phyloP scores from a whole-genome alignment of 768 basidiomycete species.

The Boletus rubescentipes region DNA sequence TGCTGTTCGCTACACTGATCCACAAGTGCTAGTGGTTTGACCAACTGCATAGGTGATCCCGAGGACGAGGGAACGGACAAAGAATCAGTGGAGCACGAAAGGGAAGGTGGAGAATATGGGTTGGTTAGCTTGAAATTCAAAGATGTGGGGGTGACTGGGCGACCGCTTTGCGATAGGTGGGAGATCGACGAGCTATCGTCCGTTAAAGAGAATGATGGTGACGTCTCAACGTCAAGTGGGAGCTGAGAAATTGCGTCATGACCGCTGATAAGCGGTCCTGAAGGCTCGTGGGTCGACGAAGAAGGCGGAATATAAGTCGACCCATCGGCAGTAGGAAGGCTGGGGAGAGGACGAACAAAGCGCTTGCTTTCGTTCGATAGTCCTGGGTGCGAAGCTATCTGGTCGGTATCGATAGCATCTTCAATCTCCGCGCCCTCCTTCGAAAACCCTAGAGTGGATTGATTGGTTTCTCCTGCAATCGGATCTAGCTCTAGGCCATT shows the following conservation, averaged over 20 bases:
- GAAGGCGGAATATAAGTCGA: constrained; percentile 1
- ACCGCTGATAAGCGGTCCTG: neutral
- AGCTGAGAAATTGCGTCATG: neutral
- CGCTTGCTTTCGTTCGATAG: constrained; percentile 16
- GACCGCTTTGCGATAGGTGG: constrained; percentile 28
- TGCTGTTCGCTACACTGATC: constrained; percentile 30
- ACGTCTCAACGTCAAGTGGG: constrained; percentile 19
- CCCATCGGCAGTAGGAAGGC: constrained; percentile 18
- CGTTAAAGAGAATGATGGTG: constrained; percentile 26
- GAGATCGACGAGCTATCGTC: constrained; percentile 36
- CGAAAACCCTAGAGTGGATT: neutral
- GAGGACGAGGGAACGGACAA: constrained; percentile 56
- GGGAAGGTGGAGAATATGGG: constrained; percentile 42
- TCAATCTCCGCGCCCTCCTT: neutral
- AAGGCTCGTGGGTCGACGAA: constrained; percentile 6
- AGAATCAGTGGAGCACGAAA: constrained; percentile 62
- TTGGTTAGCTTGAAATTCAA: constrained; percentile 28
- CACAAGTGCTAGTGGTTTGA: constrained; percentile 40
- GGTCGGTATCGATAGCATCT: neutral
- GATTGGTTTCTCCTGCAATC: neutral
- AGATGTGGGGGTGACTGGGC: constrained; percentile 37
- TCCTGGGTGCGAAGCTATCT: neutral
- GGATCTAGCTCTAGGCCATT: constrained; percentile 1
- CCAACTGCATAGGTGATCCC: constrained; percentile 30
- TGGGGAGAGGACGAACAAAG: constrained; percentile 25